phyloP scores from a whole-genome alignment of 345 rosid genomes.

The Lumnitzera littorea region DNA sequence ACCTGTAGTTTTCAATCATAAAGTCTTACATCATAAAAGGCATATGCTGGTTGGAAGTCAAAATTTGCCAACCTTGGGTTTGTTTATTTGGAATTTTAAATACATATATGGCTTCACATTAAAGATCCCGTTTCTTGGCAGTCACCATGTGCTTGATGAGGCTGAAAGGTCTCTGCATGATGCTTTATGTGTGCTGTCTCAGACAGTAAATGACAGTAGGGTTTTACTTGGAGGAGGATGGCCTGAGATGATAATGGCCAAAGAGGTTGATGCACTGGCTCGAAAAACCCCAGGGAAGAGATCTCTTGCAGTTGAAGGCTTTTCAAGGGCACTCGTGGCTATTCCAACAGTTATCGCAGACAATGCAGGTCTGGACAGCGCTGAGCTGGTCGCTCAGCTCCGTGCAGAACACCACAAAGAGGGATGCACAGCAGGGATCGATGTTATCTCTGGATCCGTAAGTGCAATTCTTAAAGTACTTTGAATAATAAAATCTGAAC shows the following conservation, averaged over 20 bases:
- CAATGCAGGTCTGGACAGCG: slow-evolving; percentile 98
- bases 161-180: slow-evolving; percentile 98
- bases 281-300: slow-evolving; percentile 91
- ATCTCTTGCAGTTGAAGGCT: slow-evolving; percentile 94
- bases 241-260: slow-evolving; percentile 99
- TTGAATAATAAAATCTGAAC: not conserved
- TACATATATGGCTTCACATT: not conserved
- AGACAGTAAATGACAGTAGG: slow-evolving; percentile 86
- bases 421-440: slow-evolving; percentile 74
- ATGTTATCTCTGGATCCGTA: slow-evolving; percentile 91
- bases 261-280: slow-evolving; percentile 94
- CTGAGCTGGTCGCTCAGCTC: slow-evolving; percentile 87
- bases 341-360: slow-evolving; percentile 92
- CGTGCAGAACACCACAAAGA: slow-evolving; percentile 95
- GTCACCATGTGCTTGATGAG: slow-evolving; percentile 95
- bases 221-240: slow-evolving; percentile 98
- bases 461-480: slow-evolving; percentile 16
- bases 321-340: slow-evolving; percentile 73
- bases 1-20: too few relatives aligned
- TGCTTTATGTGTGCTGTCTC: slow-evolving; percentile 93
- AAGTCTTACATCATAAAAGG: too few relatives aligned
- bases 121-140: slow-evolving; percentile 21
- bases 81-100: not conserved
- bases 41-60: too few relatives aligned
- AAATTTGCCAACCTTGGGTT: not conserved